Evolutionary conservation across 2,329 filamentous ascomycete species (phyloP), one percentile per base, ranked within the genome.

Genomic region (Fusarium setosum): DNA sequence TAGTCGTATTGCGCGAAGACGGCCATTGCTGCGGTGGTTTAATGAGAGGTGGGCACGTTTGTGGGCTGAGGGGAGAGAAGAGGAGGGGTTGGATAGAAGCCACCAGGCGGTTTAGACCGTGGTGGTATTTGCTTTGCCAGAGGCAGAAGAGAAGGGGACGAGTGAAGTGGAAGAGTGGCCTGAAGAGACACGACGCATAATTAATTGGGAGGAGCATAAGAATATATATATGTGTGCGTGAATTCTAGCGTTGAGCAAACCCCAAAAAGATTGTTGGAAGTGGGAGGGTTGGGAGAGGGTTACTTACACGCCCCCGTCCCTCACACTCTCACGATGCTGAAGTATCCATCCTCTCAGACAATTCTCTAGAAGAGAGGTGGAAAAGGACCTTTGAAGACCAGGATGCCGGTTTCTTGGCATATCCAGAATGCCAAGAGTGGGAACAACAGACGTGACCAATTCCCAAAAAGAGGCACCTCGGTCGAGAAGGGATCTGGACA

Each of bases 1-100:
- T 89, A 90, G 75, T 88, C 83, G 63, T 84, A 90, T 70, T 90
- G 82, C 58, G 80, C 78, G 51, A 75, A 58, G 18, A 70, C 63
- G 17, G 67, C 69, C 69, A 72, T 72, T 63, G 17, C n/a, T 21
- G 59, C 47, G 56, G 62, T 59, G n/a, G 47, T 32, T 47, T 12
- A 20, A 21, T 37, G 15, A 10, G 6, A 31, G 35, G 55, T 49
- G 38, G 34, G 6, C 17, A 26, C 21, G 11, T 11, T 21, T 10
- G 10, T 9, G 15, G 18, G 2, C 6, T 26, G 8, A 31, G 29
- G 23, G 32, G 18, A 45, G 11, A 17, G n/a, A 26, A 26, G 6
- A 52, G 21, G 24, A 31, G 35, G 7, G 8, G 41, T n/a, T 37
- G 23, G 6, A 17, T 55, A 38, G 20, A 38, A 21, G 42, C 44